A percentile compares a stretch with the other conserved stretches of the same genome.
Conservation (phyloP, 1,284 basidiomycete species). For the Taiwanofungus camphoratus region DNA sequence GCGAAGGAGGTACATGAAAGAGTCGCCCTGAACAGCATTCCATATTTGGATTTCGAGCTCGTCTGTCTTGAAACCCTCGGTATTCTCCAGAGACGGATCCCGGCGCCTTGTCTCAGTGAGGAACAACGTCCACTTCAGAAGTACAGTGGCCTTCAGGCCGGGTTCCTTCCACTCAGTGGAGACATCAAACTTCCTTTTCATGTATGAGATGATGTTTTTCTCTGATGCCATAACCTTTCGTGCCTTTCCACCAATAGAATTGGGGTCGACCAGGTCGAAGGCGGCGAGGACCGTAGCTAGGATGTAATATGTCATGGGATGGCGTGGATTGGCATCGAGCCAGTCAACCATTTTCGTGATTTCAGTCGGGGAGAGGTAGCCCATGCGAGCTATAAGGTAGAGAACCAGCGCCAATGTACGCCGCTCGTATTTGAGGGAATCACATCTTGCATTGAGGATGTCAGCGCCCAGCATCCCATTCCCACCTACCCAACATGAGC, state of each 20-base stretch:
- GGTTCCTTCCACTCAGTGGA: constrained; percentile 63
- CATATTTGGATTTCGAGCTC: constrained; percentile 78
- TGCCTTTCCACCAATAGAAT: constrained; percentile 34
- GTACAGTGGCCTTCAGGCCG: constrained; percentile 69
- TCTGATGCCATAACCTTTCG: constrained; percentile 45
- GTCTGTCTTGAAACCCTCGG: constrained; percentile 66
- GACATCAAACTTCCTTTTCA: constrained; percentile 53
- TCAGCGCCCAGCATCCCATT: constrained; percentile 49
- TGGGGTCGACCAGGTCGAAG: constrained; percentile 64
- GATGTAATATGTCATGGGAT: constrained; percentile 67
- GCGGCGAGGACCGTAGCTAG: constrained; percentile 62
- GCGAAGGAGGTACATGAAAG: constrained; percentile 70
- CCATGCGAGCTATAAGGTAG: constrained; percentile 58
- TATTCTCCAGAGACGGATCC: constrained; percentile 60
- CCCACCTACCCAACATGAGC: background rate
- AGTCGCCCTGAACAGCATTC: constrained; percentile 78
- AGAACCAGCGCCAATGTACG: constrained; percentile 57
- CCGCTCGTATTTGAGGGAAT: constrained; percentile 71
- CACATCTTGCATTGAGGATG: constrained; percentile 57
- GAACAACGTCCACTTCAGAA: constrained; percentile 86
- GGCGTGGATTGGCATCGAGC: constrained; percentile 55
- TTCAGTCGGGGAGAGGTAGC: constrained; percentile 52
- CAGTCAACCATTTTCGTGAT: constrained; percentile 60
- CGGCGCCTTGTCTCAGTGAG: constrained; percentile 70
- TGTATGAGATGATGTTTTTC: constrained; percentile 40